Evolutionary conservation across 257 asterid genomes (phyloP), one percentile per base, ranked within the genome.

Genomic region (Plantago elongata): DNA sequence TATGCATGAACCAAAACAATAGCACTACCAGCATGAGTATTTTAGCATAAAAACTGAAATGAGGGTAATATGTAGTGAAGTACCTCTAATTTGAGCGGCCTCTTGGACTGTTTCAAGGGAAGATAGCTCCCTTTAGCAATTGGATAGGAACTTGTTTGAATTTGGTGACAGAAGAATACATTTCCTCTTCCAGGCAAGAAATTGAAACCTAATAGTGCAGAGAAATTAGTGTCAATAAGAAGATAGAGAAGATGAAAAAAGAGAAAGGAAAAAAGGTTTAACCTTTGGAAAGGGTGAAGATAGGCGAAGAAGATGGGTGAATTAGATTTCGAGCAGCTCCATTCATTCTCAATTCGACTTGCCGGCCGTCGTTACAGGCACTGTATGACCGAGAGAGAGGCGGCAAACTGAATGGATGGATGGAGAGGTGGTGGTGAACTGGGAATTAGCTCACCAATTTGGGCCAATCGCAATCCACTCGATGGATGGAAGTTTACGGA

Each of bases 71-170:
- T 12, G 3, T 3, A 9, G 17, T 0, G 4, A 38, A 62, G 50
- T 67, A 86, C 89, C 83, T 76, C 63, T 16, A 62, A 34, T 57
- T 75, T 74, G 55, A 9, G 47, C 15, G 64, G 56, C 62, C 72
- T 82, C 49, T 79, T 77, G 66, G 83, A 15, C 45, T 74, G 81
- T 45, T 64, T 68, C 54, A 61, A 16, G 18, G 95, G 85, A 63
- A 92, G 77, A 70, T 86, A 88, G 79, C 95, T 86, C 62, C 95
- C 95, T 51, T 77, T 76, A 62, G 70, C 91, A 71, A 84, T 76
- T 71, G 72, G 88, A 76, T 84, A 84, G 2, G 90, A 58, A 51
- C 79, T 27, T 22, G 96, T 83, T 77, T 89, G 99, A 62, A 92
- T 66, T 68, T 77, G 80, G 88, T 75, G 81, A 70, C 86, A 74